A percentile compares a stretch with the other conserved stretches of the same genome.
phyloP scores from a whole-genome alignment of 2,329 filamentous ascomycete species.

The Ascocoryne sarcoides region DNA sequence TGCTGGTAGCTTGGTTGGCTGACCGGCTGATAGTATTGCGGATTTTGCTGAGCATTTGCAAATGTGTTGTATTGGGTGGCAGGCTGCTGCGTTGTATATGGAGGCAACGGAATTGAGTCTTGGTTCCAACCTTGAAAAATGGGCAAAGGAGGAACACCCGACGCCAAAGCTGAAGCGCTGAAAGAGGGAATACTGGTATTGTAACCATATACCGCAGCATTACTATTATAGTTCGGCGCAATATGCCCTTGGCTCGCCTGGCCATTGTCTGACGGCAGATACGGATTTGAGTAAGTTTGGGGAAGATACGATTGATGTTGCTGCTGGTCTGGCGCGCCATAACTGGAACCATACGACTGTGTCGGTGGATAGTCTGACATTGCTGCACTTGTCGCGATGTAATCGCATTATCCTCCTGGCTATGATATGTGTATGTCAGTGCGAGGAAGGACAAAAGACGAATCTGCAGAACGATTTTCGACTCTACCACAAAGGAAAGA shows the following conservation, averaged over 20 bases:
- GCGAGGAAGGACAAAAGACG: neutral
- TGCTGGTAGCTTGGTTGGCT: constrained; percentile 18
- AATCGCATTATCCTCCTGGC: constrained; percentile 14
- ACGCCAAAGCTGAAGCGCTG: constrained; percentile 18
- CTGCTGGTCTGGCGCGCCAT: constrained; percentile 19
- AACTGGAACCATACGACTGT: constrained; percentile 33
- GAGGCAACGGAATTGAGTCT: constrained; percentile 19
- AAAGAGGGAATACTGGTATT: constrained; percentile 22
- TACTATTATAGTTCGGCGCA: constrained; percentile 19
- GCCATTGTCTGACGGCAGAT: constrained; percentile 17
- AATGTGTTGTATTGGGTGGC: constrained; percentile 13
- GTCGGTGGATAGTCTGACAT: constrained; percentile 41
- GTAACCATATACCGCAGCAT: constrained; percentile 23
- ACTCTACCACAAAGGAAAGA: constrained; percentile 20
- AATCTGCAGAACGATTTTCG: too few species aligned
- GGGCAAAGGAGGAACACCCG: constrained; percentile 23
- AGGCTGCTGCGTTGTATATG: constrained; percentile 16
- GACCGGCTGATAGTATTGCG: constrained; percentile 16
- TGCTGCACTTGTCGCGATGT: constrained; percentile 9
- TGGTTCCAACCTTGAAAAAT: constrained; percentile 27
- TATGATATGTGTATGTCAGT: constrained; percentile 2
- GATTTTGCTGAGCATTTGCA: constrained; percentile 9
- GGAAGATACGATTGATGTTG: constrained; percentile 21
- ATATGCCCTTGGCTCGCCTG: constrained; percentile 17
- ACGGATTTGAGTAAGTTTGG: constrained; percentile 19